phyloP scores from a whole-genome alignment of 169 alveolate genomes.

The Plasmodium vivax region DNA sequence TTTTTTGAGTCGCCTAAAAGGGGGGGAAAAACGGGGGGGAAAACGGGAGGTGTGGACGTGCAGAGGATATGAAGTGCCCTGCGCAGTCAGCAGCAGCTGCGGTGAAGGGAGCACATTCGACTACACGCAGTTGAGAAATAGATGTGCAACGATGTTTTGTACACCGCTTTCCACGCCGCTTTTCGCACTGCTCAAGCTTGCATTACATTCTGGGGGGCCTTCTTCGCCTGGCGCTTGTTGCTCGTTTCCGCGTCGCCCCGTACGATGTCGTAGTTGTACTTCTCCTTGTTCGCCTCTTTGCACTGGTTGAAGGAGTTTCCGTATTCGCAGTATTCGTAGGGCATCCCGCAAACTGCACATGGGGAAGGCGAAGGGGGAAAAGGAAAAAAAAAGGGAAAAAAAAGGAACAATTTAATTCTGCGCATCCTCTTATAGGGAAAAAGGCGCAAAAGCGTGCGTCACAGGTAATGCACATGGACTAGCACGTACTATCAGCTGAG shows the following conservation, averaged over 20 bases:
- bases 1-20: conserved; percentile 61
- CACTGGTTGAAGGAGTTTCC: conserved; percentile 85
- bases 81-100: not conserved
- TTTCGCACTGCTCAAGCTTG: not conserved
- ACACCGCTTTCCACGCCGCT: not conserved
- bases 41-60: not conserved
- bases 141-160: no score
- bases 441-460: not conserved
- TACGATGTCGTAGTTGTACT: conserved; percentile 68
- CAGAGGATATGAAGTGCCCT: not conserved
- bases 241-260: conserved; percentile 3
- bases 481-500: no score
- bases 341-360: conserved; percentile 85
- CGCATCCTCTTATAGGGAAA: not conserved
- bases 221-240: conserved; percentile 33
- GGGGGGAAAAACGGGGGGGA: not conserved
- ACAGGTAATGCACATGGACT: not conserved
- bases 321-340: conserved; percentile 90
- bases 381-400: not conserved
- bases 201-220: conserved; percentile 28
- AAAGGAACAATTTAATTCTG: not conserved
- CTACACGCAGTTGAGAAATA: not conserved
- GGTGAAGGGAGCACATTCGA: not conserved
- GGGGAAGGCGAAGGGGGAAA: not conserved
- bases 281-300: conserved; percentile 76